Evolutionary conservation across 257 asterid species (phyloP), one percentile per base, ranked within the genome.

Genomic region (Phtheirospermum japonicum): DNA sequence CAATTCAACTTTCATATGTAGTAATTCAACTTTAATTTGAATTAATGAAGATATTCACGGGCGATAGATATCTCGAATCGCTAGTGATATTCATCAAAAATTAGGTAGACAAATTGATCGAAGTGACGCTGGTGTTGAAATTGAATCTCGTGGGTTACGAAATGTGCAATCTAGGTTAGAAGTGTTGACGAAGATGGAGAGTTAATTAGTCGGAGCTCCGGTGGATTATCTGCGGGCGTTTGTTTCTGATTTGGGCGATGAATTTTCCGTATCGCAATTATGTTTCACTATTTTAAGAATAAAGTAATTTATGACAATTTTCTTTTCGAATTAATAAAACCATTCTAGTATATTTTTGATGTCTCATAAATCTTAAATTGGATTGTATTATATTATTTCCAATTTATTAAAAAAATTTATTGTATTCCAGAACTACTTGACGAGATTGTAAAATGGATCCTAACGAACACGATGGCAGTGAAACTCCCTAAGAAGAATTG

Each of bases 221-320:
- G 93, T 86, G 17, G 95, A 86, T 74, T 86, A 86, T 73, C 67
- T 86, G 57, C 82, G 95, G 11, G 95, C 95, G 7, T 86, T 84
- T 57, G 79, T 84, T 32, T 82, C 89, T 10, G 95, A 86, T 75
- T 77, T 86, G 31, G 95, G n/a, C n/a, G n/a, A n/a, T n/a, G n/a
- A n/a, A n/a, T n/a, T n/a, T n/a, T n/a, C n/a, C n/a, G n/a, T n/a
- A n/a, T n/a, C n/a, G n/a, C n/a, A n/a, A n/a, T n/a, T n/a, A n/a
- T n/a, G n/a, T n/a, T n/a, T n/a, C n/a, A n/a, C n/a, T n/a, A n/a
- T n/a, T n/a, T n/a, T n/a, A n/a, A n/a, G n/a, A n/a, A n/a, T n/a
- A n/a, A n/a, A n/a, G n/a, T n/a, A n/a, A n/a, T n/a, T n/a, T n/a
- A n/a, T n/a, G n/a, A n/a, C n/a, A n/a, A n/a, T n/a, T n/a, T n/a